A percentile compares a stretch with the other conserved stretches of the same genome.
phyloP scores from a whole-genome alignment of 2,329 filamentous ascomycete genomes.

The Fusarium globosum region DNA sequence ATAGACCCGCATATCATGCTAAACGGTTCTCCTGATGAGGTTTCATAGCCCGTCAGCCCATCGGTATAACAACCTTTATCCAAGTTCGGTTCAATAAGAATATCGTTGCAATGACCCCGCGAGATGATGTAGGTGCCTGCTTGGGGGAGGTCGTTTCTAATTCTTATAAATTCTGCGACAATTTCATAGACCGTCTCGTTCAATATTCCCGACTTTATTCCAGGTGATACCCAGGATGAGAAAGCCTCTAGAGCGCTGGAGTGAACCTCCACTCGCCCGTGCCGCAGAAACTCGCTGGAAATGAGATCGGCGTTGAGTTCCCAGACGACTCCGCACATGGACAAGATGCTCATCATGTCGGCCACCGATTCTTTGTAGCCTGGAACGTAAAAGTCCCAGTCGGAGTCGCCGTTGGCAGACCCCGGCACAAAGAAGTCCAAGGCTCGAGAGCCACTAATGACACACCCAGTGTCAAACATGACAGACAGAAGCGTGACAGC shows the following conservation, averaged over 20 bases:
- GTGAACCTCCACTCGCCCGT: not conserved
- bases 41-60: not conserved
- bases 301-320: not conserved
- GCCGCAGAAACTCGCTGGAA: not conserved
- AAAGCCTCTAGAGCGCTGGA: not conserved
- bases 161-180: not conserved
- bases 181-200: not conserved
- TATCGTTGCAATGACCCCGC: not conserved
- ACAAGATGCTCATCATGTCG: slow-evolving; percentile 4
- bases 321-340: slow-evolving; percentile 7
- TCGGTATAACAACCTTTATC: not conserved
- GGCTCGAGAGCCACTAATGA: slow-evolving; percentile 15
- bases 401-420: not conserved
- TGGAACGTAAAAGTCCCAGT: slow-evolving; percentile 30
- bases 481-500: slow-evolving; percentile 4
- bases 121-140: not conserved
- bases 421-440: not conserved
- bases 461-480: slow-evolving; percentile 19
- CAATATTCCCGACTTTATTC: not conserved
- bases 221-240: not conserved
- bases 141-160: not conserved
- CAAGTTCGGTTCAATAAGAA: not conserved
- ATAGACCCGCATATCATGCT: slow-evolving; percentile 12
- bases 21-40: not conserved
- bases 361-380: slow-evolving; percentile 23